Conservation (phyloP, 257 asterid species). For the Nicotiana tomentosiformis region DNA sequence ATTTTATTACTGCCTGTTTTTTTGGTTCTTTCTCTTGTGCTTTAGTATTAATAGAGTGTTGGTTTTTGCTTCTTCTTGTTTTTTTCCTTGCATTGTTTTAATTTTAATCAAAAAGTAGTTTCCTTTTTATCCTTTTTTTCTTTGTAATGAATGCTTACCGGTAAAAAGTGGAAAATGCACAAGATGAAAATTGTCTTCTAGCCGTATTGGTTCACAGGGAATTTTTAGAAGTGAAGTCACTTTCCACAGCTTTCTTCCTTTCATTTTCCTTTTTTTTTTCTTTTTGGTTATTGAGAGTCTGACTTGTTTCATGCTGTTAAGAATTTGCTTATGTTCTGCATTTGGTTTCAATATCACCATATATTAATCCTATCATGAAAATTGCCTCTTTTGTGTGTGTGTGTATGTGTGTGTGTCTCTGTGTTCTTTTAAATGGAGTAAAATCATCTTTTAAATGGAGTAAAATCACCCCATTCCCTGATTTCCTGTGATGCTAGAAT, state of each 20-base stretch:
- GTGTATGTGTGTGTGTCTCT: too few relatives aligned
- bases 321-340: background rate
- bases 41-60: background rate
- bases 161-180: background rate
- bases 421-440: too few relatives aligned
- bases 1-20: background rate
- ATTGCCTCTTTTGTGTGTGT: too few relatives aligned
- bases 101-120: background rate
- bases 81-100: background rate
- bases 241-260: background rate
- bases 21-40: background rate
- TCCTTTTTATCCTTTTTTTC: background rate
- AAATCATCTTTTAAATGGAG: too few relatives aligned
- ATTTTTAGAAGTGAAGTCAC: constrained; percentile 3
- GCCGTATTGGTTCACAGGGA: background rate
- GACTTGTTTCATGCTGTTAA: background rate
- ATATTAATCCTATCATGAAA: too few relatives aligned
- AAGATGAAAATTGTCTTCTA: background rate
- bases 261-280: background rate
- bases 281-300: background rate
- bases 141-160: background rate
- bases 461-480: too few relatives aligned
- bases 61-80: background rate
- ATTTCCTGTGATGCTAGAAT: too few relatives aligned
- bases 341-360: background rate